Conservation (phyloP, 305 asterid species). For the Fraxinus ornus region DNA sequence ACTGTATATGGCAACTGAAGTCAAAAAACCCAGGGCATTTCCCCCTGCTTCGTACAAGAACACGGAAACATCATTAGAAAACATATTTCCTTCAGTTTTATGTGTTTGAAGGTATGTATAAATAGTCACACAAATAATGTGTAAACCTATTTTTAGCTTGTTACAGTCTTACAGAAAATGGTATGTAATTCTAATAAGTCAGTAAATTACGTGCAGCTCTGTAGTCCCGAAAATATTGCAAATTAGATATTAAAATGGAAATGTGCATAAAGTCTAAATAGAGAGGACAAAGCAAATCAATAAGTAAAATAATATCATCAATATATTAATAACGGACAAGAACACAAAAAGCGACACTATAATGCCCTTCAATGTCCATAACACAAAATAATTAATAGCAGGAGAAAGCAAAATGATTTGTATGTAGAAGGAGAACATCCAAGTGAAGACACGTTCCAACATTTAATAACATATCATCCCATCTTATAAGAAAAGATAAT, state of each 20-base stretch:
- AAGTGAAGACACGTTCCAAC: not conserved
- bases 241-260: not conserved
- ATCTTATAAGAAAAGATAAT: constrained; percentile 9
- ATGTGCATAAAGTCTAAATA: not conserved
- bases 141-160: not conserved
- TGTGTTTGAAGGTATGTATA: not conserved
- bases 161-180: not conserved
- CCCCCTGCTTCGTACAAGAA: constrained; percentile 46
- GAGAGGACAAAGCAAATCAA: not conserved
- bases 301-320: not conserved
- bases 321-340: not conserved
- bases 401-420: not conserved
- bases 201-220: not conserved
- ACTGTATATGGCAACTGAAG: constrained; percentile 82
- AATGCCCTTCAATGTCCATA: not conserved
- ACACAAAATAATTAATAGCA: not conserved
- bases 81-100: not conserved
- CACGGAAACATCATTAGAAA: constrained; percentile 16
- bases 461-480: not conserved
- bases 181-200: not conserved
- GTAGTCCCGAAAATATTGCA: not conserved
- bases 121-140: not conserved
- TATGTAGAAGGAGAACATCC: not conserved
- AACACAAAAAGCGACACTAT: not conserved
- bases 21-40: constrained; percentile 79